phyloP scores from a whole-genome alignment of 139 green algal species.

The Coccomyxa sp. region DNA sequence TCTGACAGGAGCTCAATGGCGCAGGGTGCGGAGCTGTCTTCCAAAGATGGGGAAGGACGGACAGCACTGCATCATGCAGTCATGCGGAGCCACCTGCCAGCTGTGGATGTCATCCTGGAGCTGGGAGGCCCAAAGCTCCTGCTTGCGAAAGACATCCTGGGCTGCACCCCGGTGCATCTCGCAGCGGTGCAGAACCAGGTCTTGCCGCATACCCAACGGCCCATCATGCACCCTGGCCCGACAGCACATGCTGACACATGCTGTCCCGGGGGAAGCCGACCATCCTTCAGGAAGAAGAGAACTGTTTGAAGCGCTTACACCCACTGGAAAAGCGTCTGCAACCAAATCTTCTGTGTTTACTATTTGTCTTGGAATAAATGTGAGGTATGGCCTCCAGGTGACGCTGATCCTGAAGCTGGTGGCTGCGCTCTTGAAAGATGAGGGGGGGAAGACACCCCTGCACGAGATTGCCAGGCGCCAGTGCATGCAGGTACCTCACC shows the following conservation, averaged over 20 bases:
- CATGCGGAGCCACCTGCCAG: constrained; percentile 44
- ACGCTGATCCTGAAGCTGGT: constrained; percentile 51
- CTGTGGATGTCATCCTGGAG: constrained; percentile 39
- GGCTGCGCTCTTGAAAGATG: constrained; percentile 42
- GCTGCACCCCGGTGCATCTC: constrained; percentile 58
- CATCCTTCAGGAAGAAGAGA: background rate
- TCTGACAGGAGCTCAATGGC: background rate
- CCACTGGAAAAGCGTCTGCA: background rate
- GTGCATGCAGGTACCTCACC: constrained; percentile 48
- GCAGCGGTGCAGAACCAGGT: constrained; percentile 27
- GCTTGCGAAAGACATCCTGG: constrained; percentile 49
- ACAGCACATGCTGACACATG: background rate
- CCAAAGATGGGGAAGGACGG: constrained; percentile 38
- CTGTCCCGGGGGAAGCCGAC: background rate
- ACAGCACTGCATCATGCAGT: constrained; percentile 57
- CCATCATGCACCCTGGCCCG: background rate
- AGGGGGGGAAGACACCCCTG: constrained; percentile 36
- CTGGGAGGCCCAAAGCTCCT: constrained; percentile 31
- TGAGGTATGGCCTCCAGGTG: background rate
- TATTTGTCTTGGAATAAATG: no score
- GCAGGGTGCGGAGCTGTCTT: constrained; percentile 40
- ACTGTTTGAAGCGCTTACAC: background rate
- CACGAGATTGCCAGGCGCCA: constrained; percentile 46
- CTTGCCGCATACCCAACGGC: background rate
- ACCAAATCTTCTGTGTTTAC: background rate